A percentile compares a stretch with the other conserved stretches of the same genome.
phyloP scores from a whole-genome alignment of 805 yeast genomes.

The Torulaspora delbrueckii region DNA sequence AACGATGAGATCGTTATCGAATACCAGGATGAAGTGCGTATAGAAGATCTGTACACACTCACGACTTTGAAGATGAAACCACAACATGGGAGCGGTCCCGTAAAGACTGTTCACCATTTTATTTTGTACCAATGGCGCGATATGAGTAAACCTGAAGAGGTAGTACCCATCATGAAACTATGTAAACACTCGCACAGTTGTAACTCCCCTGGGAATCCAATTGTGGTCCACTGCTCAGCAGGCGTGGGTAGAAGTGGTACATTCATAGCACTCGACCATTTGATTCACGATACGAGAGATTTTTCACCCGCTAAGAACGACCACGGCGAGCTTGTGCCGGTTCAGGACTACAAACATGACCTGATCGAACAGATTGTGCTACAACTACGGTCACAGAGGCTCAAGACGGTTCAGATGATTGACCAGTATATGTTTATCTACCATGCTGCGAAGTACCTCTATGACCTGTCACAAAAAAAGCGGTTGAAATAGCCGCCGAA shows the following conservation, averaged over 20 bases:
- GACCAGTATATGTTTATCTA: constrained; percentile 35
- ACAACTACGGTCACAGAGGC: constrained; percentile 33
- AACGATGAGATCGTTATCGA: constrained; percentile 18
- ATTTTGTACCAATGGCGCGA: constrained; percentile 81
- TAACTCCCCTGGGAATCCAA: constrained; percentile 41
- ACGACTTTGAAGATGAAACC: constrained; percentile 25
- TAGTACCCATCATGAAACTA: constrained; percentile 34
- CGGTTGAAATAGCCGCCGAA: constrained; percentile 8
- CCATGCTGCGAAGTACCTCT: constrained; percentile 30
- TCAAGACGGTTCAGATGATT: constrained; percentile 36
- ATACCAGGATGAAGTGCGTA: constrained; percentile 20
- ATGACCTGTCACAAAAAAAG: constrained; percentile 4
- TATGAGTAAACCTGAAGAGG: constrained; percentile 54
- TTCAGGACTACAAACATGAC: constrained; percentile 25
- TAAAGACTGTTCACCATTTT: constrained; percentile 51
- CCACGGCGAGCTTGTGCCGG: constrained; percentile 1
- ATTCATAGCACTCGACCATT: constrained; percentile 50
- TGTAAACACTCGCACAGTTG: constrained; percentile 30
- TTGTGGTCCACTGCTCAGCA: constrained; percentile 89
- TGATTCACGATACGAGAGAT: constrained; percentile 30
- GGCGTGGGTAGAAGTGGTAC: constrained; percentile 98
- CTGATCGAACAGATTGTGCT: constrained; percentile 33
- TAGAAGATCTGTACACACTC: constrained; percentile 21
- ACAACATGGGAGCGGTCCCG: constrained; percentile 38
- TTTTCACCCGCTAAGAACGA: constrained; percentile 7